Evolutionary conservation across 495 filamentous ascomycete species (phyloP).

Genomic region (Melanomma pulvis-pyrius): DNA sequence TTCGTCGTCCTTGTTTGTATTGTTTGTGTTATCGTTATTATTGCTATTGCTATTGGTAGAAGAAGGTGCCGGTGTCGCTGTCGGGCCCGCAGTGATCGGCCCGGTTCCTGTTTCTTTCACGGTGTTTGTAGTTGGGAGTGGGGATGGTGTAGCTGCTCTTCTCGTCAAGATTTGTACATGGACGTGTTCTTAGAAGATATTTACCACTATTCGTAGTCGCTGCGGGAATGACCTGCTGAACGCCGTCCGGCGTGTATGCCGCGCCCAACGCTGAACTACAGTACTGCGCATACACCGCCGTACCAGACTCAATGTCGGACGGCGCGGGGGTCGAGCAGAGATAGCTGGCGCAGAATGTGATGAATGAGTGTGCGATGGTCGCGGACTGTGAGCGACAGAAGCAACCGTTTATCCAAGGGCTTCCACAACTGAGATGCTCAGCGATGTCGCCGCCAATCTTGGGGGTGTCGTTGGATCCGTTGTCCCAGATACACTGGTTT

Average conservation of each 20-base stretch:
- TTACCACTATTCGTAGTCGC: background rate
- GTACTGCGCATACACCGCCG: conserved; percentile 2
- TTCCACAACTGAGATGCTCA: background rate
- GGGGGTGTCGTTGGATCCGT: background rate
- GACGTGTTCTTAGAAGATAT: no score
- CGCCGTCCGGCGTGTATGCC: background rate
- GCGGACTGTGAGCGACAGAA: conserved; percentile 3
- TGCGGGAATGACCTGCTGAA: background rate
- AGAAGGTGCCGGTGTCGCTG: background rate
- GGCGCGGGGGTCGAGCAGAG: conserved; percentile 5
- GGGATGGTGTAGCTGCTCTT: no score
- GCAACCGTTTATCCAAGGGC: conserved; percentile 8
- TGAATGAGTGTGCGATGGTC: background rate
- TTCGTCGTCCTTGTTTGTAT: background rate
- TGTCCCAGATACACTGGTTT: conserved; percentile 17
- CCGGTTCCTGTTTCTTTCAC: background rate
- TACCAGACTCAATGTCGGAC: background rate
- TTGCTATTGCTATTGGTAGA: no score
- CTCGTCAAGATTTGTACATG: no score
- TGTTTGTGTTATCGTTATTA: background rate
- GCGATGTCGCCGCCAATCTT: conserved; percentile 12
- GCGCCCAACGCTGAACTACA: conserved; percentile 6
- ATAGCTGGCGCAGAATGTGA: conserved; percentile 11
- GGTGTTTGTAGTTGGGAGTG: background rate
- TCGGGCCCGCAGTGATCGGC: no score